These are phyloP conservation scores for Teratosphaeria zuluensis DNA, from an alignment of 2,329 filamentous ascomycete genomes.

Conservation along the genomic window DNA sequence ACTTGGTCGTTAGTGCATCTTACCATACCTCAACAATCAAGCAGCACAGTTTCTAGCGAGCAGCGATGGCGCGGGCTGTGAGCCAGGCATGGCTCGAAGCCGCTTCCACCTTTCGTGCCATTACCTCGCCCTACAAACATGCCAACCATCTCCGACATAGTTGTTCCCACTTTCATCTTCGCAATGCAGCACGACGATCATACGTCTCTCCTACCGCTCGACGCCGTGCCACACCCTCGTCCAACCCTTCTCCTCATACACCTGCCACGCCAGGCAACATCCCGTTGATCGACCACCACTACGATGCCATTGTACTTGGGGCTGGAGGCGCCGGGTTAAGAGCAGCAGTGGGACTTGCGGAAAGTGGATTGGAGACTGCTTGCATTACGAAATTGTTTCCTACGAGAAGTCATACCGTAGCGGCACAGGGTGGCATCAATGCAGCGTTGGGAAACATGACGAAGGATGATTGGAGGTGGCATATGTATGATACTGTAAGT, in stretches of 20 bases:
- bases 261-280: constrained; percentile 49
- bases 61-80: constrained; percentile 3
- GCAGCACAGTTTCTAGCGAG: not conserved
- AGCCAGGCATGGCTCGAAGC: constrained; percentile 7
- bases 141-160: too few species aligned
- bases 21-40: not conserved
- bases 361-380: constrained; percentile 55
- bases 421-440: constrained; percentile 58
- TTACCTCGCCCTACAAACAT: not conserved
- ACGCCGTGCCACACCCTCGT: constrained; percentile 17
- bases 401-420: constrained; percentile 55
- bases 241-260: not conserved
- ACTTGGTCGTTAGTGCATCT: not conserved
- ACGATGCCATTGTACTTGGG: constrained; percentile 52
- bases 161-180: not conserved
- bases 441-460: constrained; percentile 48
- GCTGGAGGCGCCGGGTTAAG: constrained; percentile 55
- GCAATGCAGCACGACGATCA: not conserved
- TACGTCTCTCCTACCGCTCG: constrained; percentile 4
- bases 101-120: not conserved
- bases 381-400: constrained; percentile 54
- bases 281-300: constrained; percentile 93
- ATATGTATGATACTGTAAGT: constrained; percentile 45
- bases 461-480: constrained; percentile 49
- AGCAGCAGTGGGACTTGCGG: constrained; percentile 54